phyloP scores from a whole-genome alignment of 495 filamentous ascomycete genomes.

The Penicillium verhagenii region DNA sequence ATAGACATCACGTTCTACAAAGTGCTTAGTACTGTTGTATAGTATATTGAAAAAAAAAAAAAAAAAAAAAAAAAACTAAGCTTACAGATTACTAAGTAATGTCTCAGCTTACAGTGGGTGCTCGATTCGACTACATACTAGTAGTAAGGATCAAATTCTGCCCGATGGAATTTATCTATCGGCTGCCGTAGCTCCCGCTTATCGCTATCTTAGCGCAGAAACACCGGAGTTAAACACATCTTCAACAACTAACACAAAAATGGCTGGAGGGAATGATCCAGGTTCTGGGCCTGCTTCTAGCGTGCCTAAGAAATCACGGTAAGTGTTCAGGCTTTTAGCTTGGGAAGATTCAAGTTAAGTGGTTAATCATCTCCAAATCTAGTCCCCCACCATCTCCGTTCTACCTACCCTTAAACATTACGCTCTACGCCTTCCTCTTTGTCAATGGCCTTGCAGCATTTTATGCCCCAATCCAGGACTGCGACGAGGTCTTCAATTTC shows the following conservation, averaged over 20 bases:
- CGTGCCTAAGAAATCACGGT: conserved; percentile 34
- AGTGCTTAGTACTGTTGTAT: no score
- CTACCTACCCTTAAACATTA: conserved; percentile 66
- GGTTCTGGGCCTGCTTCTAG: conserved; percentile 3
- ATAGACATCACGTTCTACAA: no score
- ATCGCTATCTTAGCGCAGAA: conserved; percentile 26
- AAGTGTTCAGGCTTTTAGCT: background rate
- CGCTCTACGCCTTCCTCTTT: conserved; percentile 73
- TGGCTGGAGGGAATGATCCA: conserved; percentile 8
- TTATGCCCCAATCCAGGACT: conserved; percentile 92
- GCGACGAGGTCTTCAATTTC: conserved; percentile 98
- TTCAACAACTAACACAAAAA: conserved; percentile 2
- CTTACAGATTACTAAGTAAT: no score
- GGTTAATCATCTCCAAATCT: conserved; percentile 16
- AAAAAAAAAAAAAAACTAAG: no score
- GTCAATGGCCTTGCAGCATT: conserved; percentile 75
- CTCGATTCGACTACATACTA: no score
- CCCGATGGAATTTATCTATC: no score
- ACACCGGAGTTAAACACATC: conserved; percentile 1
- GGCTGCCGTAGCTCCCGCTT: conserved; percentile 25
- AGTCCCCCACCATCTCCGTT: conserved; percentile 56
- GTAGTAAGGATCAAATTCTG: no score
- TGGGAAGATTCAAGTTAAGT: background rate
- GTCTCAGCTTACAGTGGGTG: no score
- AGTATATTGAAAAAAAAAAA: no score